A percentile compares a stretch with the other conserved stretches of the same genome.
phyloP scores from a whole-genome alignment of 805 yeast genomes.

The Myxozyma melibiosi region DNA sequence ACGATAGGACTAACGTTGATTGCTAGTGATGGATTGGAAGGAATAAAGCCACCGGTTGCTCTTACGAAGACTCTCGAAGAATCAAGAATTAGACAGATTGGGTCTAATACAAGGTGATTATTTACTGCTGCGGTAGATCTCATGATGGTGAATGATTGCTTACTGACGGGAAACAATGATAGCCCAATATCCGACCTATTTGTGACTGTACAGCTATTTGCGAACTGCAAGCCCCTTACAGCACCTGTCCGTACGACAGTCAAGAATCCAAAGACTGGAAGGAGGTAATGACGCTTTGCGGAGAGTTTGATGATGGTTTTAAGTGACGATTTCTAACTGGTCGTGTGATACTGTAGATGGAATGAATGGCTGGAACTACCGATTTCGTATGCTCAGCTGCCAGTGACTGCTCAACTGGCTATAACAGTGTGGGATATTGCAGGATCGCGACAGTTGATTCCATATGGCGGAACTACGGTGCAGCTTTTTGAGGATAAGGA shows the following conservation, averaged over 20 bases:
- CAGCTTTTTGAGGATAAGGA: slow-evolving; percentile 58
- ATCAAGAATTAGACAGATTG: slow-evolving; percentile 50
- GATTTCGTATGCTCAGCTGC: slow-evolving; percentile 69
- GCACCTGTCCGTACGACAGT: slow-evolving; percentile 55
- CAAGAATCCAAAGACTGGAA: slow-evolving; percentile 47
- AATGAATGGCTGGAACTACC: slow-evolving; percentile 75
- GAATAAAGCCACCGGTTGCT: slow-evolving; percentile 46
- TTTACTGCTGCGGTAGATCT: neutral
- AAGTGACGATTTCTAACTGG: neutral
- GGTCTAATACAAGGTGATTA: slow-evolving; percentile 45
- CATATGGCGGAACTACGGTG: slow-evolving; percentile 65
- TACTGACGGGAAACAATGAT: neutral
- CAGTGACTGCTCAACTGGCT: slow-evolving; percentile 59
- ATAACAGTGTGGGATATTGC: slow-evolving; percentile 70
- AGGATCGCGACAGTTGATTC: slow-evolving; percentile 49
- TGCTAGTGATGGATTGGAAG: slow-evolving; percentile 48
- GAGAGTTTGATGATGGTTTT: neutral
- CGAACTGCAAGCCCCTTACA: slow-evolving; percentile 52
- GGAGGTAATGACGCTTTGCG: slow-evolving; percentile 24
- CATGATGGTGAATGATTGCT: neutral
- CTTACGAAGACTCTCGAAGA: slow-evolving; percentile 52
- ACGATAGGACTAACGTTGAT: slow-evolving; percentile 5
- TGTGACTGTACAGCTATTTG: slow-evolving; percentile 51
- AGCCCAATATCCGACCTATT: slow-evolving; percentile 41
- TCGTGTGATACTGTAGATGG: slow-evolving; percentile 53